These are phyloP conservation scores for Scalesia atractyloides DNA, from an alignment of 129 eudicot genomes.

Conservation along the genomic window DNA sequence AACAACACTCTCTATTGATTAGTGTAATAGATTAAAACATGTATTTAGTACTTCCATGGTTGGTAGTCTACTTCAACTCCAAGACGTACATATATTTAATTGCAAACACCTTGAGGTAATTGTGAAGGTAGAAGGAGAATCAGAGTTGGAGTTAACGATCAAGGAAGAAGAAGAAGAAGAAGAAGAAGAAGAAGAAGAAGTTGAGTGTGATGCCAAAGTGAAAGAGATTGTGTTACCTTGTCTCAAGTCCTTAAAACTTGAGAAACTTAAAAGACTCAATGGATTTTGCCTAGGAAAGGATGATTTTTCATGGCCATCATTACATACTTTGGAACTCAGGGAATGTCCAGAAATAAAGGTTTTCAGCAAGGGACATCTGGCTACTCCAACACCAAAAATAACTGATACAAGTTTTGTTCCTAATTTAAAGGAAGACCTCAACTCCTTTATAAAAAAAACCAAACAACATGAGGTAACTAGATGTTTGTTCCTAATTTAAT, in stretches of 20 bases:
- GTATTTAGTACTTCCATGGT: constrained; percentile 6
- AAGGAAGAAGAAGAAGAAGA: neutral
- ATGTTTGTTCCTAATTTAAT: too few relatives aligned
- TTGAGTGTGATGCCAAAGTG: neutral
- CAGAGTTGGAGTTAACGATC: too few relatives aligned
- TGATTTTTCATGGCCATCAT: constrained; percentile 9
- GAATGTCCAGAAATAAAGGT: neutral
- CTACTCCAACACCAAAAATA: neutral
- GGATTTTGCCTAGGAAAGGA: neutral
- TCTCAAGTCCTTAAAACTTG: constrained; percentile 12
- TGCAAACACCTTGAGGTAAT: neutral
- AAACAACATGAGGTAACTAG: too few relatives aligned
- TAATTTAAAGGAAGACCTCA: neutral
- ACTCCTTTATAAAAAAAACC: neutral
- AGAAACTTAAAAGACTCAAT: neutral
- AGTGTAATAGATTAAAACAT: neutral
- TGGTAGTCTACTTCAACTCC: neutral
- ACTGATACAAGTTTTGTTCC: neutral
- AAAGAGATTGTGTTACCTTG: neutral
- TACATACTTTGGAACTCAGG: neutral
- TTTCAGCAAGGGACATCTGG: constrained; percentile 7
- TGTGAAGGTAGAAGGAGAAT: neutral
- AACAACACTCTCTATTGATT: neutral
- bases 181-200: too few relatives aligned
- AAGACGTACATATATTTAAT: neutral